Conservation (phyloP, 768 basidiomycete species). For the Calocybe indica region DNA sequence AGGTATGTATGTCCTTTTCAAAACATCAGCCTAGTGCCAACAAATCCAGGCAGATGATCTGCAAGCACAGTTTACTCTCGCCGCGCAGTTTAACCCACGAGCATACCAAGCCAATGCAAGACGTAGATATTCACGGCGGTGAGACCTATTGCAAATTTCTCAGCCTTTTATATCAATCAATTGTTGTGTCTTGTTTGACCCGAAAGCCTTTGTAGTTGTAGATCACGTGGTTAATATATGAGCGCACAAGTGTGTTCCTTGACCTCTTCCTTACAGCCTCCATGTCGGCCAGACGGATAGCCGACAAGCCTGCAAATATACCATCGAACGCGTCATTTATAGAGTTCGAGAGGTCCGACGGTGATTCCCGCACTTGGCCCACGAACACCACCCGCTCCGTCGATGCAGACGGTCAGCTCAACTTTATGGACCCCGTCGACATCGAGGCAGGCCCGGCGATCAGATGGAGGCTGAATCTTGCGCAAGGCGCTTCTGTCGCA, state of each 20-base stretch:
- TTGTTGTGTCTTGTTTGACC: slow-evolving; percentile 6
- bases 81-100: slow-evolving; percentile 68
- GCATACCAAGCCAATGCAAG: slow-evolving; percentile 40
- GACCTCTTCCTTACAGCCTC: not conserved
- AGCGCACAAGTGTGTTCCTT: not conserved
- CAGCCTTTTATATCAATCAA: not conserved
- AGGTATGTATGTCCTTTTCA: slow-evolving; percentile 36
- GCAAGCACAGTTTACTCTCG: slow-evolving; percentile 41
- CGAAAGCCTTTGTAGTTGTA: not conserved
- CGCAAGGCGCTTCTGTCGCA: slow-evolving; percentile 32
- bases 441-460: slow-evolving; percentile 45
- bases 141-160: not conserved
- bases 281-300: slow-evolving; percentile 24
- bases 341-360: slow-evolving; percentile 61
- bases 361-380: slow-evolving; percentile 49
- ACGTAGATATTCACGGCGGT: slow-evolving; percentile 60
- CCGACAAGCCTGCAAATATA: slow-evolving; percentile 22
- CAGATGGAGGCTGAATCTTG: slow-evolving; percentile 51
- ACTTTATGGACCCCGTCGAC: slow-evolving; percentile 56
- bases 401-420: slow-evolving; percentile 60
- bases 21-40: slow-evolving; percentile 36
- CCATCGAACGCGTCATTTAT: slow-evolving; percentile 51
- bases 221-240: not conserved
- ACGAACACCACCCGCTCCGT: slow-evolving; percentile 45
- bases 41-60: slow-evolving; percentile 50